phyloP scores from a whole-genome alignment of 768 basidiomycete genomes.

The Coprinopsis cinerea region DNA sequence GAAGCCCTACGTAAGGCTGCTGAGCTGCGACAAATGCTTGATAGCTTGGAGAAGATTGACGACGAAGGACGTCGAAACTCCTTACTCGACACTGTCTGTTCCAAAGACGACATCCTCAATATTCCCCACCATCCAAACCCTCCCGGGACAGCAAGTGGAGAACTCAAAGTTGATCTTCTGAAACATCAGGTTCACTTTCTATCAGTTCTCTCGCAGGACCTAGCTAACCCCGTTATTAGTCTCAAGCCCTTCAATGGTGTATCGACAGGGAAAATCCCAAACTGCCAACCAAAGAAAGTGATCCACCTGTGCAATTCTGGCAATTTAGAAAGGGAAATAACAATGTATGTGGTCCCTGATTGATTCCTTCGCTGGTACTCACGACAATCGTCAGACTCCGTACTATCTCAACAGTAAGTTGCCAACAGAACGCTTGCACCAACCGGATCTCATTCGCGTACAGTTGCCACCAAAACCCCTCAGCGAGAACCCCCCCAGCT shows the following conservation, averaged over 20 bases:
- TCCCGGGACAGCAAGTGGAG: conserved; percentile 60
- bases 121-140: conserved; percentile 69
- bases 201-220: neutral
- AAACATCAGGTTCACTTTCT: conserved; percentile 63
- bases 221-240: conserved; percentile 55
- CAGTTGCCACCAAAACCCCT: conserved; percentile 79
- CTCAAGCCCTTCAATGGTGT: conserved; percentile 84
- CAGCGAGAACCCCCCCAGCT: conserved; percentile 58
- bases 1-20: conserved; percentile 54
- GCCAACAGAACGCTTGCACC: neutral
- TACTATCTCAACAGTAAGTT: conserved; percentile 67
- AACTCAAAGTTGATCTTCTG: conserved; percentile 66
- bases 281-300: conserved; percentile 58
- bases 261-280: conserved; percentile 73
- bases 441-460: neutral
- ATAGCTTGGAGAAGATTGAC: conserved; percentile 67
- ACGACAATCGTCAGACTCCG: conserved; percentile 26
- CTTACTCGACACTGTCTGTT: conserved; percentile 63
- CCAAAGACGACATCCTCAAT: conserved; percentile 62
- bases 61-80: conserved; percentile 69
- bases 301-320: conserved; percentile 89
- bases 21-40: conserved; percentile 62
- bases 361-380: neutral
- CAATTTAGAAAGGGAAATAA: conserved; percentile 50
- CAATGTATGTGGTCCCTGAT: conserved; percentile 38